Evolutionary conservation across 441 rosid genomes (phyloP), one percentile per base, ranked within the genome.

Genomic region (Brassica hybrid): DNA sequence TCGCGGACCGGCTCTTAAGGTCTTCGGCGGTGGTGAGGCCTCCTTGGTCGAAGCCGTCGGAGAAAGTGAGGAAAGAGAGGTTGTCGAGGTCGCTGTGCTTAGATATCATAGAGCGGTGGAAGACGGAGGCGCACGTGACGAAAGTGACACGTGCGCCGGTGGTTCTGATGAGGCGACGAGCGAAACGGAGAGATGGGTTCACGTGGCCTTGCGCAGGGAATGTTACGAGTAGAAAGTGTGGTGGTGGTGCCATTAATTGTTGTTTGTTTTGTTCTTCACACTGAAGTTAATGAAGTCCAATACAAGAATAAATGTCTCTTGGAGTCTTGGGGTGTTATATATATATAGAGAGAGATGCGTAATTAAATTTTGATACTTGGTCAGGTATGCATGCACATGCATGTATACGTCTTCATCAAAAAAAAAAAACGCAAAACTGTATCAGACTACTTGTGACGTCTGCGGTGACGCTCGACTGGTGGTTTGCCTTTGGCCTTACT

Each of bases 41-140:
- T 11, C 90, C 85, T 0, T 85, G 78, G 27, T 88, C 92, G 7
- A 84, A 84, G 0, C 94, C 97, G 9, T 90, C 90, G 0, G 90
- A 88, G 78, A 79, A 90, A 16, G 86, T 9, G 6, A 83, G 81
- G 2, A 80, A 79, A 2, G 86, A 76, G 65, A 92, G 76, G 50
- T 84, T 84, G 2, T 74, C 50, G 4, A 66, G 61, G 18, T 63
- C 5, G 19, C 21, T 34, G 7, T 71, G 32, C 43, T 14, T 54
- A 30, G 75, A 18, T 4, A 80, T 69, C 76, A 57, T 74, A 11
- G 82, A 74, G 59, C 73, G 64, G 30, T 70, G 74, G 59, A 78
- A 59, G 71, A 78, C 78, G 8, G 59, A 71, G 64, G 65, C 57
- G 16, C 73, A 69, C 6, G 87, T 79, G 70, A 62, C 81, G 43